These are phyloP conservation scores for Gossypium ekmanianum DNA, from an alignment of 345 rosid species.

Conservation along the genomic window DNA sequence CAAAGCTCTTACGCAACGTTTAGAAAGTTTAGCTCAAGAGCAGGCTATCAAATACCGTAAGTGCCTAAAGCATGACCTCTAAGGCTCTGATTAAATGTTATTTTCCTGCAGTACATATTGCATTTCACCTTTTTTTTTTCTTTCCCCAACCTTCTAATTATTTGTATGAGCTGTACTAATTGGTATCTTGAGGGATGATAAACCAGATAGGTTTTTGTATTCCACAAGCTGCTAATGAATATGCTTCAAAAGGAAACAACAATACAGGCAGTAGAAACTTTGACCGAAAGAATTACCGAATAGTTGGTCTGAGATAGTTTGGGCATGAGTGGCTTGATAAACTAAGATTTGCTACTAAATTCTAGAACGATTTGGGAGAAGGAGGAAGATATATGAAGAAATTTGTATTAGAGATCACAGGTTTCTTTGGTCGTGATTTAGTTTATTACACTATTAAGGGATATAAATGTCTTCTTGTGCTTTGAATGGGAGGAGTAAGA, in stretches of 20 bases:
- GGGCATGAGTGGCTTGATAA: not conserved
- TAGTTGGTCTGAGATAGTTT: not conserved
- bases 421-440: not conserved
- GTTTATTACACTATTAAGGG: not conserved
- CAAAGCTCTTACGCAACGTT: slow-evolving; percentile 76
- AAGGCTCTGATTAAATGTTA: not conserved
- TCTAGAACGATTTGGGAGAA: not conserved
- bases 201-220: not conserved
- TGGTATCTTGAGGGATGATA: no score
- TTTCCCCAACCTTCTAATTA: not conserved
- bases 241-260: not conserved
- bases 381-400: not conserved
- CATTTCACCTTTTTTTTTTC: not conserved
- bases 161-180: no score
- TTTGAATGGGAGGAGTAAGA: not conserved
- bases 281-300: not conserved
- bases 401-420: not conserved
- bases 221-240: not conserved
- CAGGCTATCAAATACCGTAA: slow-evolving; percentile 73
- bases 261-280: not conserved
- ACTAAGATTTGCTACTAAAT: not conserved
- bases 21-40: slow-evolving; percentile 79
- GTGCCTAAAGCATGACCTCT: slow-evolving; percentile 23
- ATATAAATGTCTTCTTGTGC: not conserved
- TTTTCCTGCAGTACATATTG: slow-evolving; percentile 10